These are phyloP conservation scores for Entophlyctis luteolus DNA, from an alignment of 192 early-diverging fungal species.

Conservation along the genomic window DNA sequence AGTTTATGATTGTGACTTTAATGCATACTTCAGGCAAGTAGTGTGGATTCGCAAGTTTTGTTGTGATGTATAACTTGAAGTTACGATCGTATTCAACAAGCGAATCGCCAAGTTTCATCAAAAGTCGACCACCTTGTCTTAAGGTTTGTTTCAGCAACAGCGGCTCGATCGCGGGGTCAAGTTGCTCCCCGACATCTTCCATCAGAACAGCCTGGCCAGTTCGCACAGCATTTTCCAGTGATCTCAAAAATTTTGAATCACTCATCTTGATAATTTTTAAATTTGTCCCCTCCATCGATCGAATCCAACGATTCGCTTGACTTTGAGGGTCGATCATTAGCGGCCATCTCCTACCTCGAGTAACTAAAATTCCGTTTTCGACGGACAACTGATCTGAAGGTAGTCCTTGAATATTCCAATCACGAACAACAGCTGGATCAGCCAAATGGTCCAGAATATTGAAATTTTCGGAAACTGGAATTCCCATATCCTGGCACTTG, in stretches of 20 bases:
- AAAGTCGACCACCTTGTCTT: slow-evolving; percentile 53
- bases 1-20: slow-evolving; percentile 56
- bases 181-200: slow-evolving; percentile 61
- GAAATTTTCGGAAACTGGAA: slow-evolving; percentile 56
- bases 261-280: slow-evolving; percentile 52
- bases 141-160: slow-evolving; percentile 59
- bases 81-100: slow-evolving; percentile 63
- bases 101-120: slow-evolving; percentile 63
- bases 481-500: slow-evolving; percentile 48
- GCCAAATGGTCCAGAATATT: slow-evolving; percentile 47
- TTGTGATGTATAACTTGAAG: slow-evolving; percentile 63
- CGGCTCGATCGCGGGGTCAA: slow-evolving; percentile 62
- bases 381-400: slow-evolving; percentile 55
- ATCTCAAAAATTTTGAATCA: slow-evolving; percentile 58
- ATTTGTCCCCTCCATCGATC: slow-evolving; percentile 51
- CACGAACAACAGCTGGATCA: slow-evolving; percentile 53
- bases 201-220: slow-evolving; percentile 56
- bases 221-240: slow-evolving; percentile 60
- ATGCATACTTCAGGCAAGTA: slow-evolving; percentile 59
- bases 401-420: slow-evolving; percentile 62
- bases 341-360: slow-evolving; percentile 54
- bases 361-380: slow-evolving; percentile 61
- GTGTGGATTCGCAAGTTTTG: slow-evolving; percentile 60
- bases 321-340: slow-evolving; percentile 62
- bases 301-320: slow-evolving; percentile 62